A percentile compares a stretch with the other conserved stretches of the same genome.
These are phyloP conservation scores for Cercophora samala DNA, from an alignment of 495 filamentous ascomycete species.

Conservation along the genomic window DNA sequence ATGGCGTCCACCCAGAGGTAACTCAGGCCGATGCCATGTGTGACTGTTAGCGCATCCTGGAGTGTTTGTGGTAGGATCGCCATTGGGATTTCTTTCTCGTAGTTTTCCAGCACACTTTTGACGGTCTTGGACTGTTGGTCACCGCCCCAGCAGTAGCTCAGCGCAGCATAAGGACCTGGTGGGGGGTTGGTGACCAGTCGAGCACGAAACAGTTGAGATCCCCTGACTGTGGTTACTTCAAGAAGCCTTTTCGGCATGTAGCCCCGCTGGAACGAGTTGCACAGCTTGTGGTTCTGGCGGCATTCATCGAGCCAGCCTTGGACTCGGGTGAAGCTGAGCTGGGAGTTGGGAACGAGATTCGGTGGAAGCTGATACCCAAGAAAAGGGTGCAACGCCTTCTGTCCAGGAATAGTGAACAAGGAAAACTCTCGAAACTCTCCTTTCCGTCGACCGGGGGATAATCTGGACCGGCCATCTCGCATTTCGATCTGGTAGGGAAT, in stretches of 20 bases:
- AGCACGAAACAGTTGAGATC: not conserved
- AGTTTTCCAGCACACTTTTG: not conserved
- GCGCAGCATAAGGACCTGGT: slow-evolving; percentile 3
- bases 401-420: not conserved
- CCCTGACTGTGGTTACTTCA: not conserved
- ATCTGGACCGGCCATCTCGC: not conserved
- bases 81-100: not conserved
- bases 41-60: slow-evolving; percentile 27
- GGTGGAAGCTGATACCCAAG: not conserved
- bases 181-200: not conserved
- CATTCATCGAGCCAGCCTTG: not conserved
- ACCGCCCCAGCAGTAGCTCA: slow-evolving; percentile 25
- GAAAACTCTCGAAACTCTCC: not conserved
- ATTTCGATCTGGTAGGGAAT: not conserved
- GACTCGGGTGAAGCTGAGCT: not conserved
- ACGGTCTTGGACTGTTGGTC: slow-evolving; percentile 19
- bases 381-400: not conserved
- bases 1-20: slow-evolving; percentile 33
- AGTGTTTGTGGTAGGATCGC: slow-evolving; percentile 13
- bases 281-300: not conserved
- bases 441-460: not conserved
- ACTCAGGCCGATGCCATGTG: slow-evolving; percentile 18
- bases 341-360: not conserved
- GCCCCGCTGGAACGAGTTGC: not conserved
- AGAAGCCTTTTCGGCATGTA: not conserved